A percentile compares a stretch with the other conserved stretches of the same genome.
These are phyloP conservation scores for Papiliotrema terrestris DNA, from an alignment of 1,284 basidiomycete genomes.

Conservation along the genomic window DNA sequence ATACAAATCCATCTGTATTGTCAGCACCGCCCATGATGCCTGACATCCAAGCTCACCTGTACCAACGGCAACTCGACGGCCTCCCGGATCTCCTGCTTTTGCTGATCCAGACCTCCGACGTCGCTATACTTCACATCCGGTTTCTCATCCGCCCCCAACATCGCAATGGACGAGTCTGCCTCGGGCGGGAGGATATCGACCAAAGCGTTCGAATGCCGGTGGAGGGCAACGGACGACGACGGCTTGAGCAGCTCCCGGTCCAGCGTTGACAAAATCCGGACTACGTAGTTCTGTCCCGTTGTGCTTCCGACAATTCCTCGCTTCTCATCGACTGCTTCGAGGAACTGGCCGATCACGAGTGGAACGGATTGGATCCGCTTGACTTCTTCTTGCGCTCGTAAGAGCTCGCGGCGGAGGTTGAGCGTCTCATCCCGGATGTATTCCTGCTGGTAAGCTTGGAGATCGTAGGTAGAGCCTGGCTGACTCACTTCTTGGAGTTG, in stretches of 20 bases:
- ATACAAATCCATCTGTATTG: constrained; percentile 86
- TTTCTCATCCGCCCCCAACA: constrained; percentile 89
- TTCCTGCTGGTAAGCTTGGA: constrained; percentile 46
- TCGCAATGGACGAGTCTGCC: constrained; percentile 94
- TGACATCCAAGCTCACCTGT: constrained; percentile 32
- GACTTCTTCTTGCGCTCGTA: constrained; percentile 98
- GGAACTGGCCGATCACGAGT: constrained; percentile 99
- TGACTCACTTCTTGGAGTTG: constrained; percentile 75
- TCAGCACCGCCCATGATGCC: constrained; percentile 8
- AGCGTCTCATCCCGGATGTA: constrained; percentile 99
- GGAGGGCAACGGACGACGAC: constrained; percentile 92
- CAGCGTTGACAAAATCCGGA: constrained; percentile 93
- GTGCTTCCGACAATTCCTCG: constrained; percentile 98
- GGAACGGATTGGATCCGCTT: constrained; percentile 99
- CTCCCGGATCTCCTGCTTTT: constrained; percentile 99
- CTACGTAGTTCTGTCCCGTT: constrained; percentile 95
- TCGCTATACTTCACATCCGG: constrained; percentile 86
- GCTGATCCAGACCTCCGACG: constrained; percentile 94
- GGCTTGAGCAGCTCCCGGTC: constrained; percentile 97
- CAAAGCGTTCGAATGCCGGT: constrained; percentile 96
- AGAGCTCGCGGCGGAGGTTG: constrained; percentile 94
- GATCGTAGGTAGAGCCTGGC: not conserved
- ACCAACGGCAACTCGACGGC: constrained; percentile 98
- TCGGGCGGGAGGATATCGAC: constrained; percentile 98
- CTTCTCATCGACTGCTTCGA: constrained; percentile 97